Evolutionary conservation across 106 monocot genomes (phyloP).

Genomic region (Posidonia australis): DNA sequence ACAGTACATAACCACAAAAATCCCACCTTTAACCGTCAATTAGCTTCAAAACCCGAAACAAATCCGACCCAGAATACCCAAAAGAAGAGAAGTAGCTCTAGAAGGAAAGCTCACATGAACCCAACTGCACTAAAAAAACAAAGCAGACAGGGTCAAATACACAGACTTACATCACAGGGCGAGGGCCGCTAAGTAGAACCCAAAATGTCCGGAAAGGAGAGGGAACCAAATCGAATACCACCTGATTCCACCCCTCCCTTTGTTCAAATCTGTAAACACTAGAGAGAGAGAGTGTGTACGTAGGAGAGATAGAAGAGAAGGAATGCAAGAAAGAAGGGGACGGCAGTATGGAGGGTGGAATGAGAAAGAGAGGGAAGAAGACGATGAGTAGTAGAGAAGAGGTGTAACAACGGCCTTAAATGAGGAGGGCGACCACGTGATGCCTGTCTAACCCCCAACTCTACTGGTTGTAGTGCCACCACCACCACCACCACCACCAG

Average conservation of each 20-base stretch:
- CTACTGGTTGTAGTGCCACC: neutral
- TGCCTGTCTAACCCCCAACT: too few species aligned
- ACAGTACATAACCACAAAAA: neutral
- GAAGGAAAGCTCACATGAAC: neutral
- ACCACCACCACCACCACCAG: neutral
- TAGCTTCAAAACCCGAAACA: neutral
- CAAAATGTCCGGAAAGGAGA: too few species aligned
- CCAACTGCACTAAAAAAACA: too few species aligned
- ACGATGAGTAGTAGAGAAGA: neutral
- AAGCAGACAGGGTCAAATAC: neutral
- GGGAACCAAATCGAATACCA: neutral
- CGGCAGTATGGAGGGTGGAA: neutral
- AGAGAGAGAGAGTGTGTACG: too few species aligned
- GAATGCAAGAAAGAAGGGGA: neutral
- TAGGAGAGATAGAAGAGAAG: neutral
- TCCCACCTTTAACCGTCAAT: neutral
- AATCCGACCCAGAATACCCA: neutral
- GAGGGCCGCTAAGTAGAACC: too few species aligned
- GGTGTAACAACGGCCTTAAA: neutral
- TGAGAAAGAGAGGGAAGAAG: neutral
- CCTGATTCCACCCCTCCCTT: too few species aligned
- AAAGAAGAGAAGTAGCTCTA: neutral
- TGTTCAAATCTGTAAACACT: neutral
- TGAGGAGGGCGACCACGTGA: neutral
- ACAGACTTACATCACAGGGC: too few species aligned